Evolutionary conservation across 2,329 filamentous ascomycete species (phyloP), one percentile per base, ranked within the genome.

Genomic region (Mariannaea sp.): DNA sequence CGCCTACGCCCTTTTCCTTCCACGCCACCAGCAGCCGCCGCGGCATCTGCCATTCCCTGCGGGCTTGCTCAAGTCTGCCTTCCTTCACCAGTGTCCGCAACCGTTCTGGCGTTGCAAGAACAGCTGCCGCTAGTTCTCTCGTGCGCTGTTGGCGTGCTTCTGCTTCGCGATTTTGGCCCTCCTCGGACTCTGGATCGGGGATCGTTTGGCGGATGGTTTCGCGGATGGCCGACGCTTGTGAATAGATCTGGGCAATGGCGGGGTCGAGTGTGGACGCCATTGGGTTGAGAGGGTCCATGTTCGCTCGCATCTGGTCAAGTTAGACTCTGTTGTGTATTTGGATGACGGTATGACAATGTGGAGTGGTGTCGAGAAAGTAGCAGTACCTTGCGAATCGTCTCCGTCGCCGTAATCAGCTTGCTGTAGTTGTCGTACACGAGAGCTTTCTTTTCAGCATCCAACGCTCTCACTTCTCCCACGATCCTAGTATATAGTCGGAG

Each of bases 361-460:
- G 13, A 20, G 7, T 10, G n/a, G n/a, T n/a, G n/a, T n/a, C n/a
- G n/a, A n/a, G n/a, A n/a, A n/a, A n/a, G n/a, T n/a, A n/a, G n/a
- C n/a, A 12, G 7, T 62, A 84, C 83, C 75, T 90, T 91, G 43
- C 89, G 83, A 66, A 99, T 99, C 3, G 93, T 97, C 72, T 96
- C 93, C 9, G 95, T 97, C 1, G 94, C 94, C n/a, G 88, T 84
- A 61, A 99, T 97, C 61, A 99, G 76, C 75, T 97, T 97, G 63
- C 89, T 94, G 73, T 97, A 99, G 70, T 99, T 99, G 71, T 99
- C 93, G 71, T 99, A 99, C 4, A 99, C 94, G 57, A 99, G 76
- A 2, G 93, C 92, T 75, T 99, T 99, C 72, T 94, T 89, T 79
- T 99, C 94, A 19, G 93, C 93, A 67, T 97, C 94, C 14, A 99